Evolutionary conservation across 768 basidiomycete genomes (phyloP), one percentile per base, ranked within the genome.

Genomic region (Lactarius sp.): DNA sequence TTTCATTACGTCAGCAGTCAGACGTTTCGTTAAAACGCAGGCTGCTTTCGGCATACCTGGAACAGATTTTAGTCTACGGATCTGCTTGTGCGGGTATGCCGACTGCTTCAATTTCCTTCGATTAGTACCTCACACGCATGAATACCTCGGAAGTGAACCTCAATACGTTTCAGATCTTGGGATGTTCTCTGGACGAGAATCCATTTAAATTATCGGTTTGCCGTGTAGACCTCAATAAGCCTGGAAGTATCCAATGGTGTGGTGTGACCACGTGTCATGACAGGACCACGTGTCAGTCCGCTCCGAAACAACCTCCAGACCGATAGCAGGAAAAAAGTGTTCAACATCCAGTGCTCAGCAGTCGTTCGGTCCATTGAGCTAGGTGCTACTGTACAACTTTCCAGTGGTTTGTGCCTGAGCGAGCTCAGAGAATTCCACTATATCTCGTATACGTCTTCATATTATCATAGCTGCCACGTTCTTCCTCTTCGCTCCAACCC

Each of bases 1-100:
- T 31, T n/a, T 13, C 20, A 57, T 66, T 66, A 66, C 62, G 63
- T 66, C 65, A 66, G 60, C 64, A 12, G 20, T 39, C 1, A 3
- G 31, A 4, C 7, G 8, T 18, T 49, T 49, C 27, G 22, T 13
- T 9, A 10, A 49, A 47, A 22, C 47, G 1, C 10, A 49, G 13
- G 4, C 22, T 10, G 22, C 22, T 49, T 49, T 49, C 47, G 47
- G 47, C 47, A 20, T 20, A 20, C 46, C 27, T 1, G 4, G 12
- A 27, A 22, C 47, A 6, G 10, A 44, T 6, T 44, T n/a, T 5
- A 18, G 6, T 18, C 6, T 44, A 44, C 16, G 42, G 5, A 37
- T 37, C 5, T 7, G 36, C 36, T 41, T 41, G 12, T 41, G 41
- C 46, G 6, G 18, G 4, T 46, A 9, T 8, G 3, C 46, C n/a